A percentile compares a stretch with the other conserved stretches of the same genome.
phyloP scores from a whole-genome alignment of 805 yeast species.

The Jamesozyma piceae region DNA sequence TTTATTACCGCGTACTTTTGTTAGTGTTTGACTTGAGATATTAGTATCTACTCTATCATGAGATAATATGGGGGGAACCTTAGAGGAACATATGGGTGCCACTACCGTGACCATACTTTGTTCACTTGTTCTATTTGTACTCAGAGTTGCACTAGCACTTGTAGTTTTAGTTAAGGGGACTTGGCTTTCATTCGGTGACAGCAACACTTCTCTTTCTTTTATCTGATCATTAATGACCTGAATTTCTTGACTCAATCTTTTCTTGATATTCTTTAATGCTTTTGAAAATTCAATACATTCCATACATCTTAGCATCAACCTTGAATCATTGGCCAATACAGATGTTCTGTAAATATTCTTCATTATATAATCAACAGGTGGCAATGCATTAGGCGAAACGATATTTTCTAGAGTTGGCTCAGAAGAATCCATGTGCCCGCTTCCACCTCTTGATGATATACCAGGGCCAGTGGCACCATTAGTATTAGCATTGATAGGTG shows the following conservation, averaged over 20 bases:
- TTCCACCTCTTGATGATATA: neutral
- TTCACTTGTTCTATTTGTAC: neutral
- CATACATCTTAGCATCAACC: slow-evolving; percentile 38
- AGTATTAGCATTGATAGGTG: neutral
- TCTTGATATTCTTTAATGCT: slow-evolving; percentile 16
- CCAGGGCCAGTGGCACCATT: neutral
- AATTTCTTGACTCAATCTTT: slow-evolving; percentile 8
- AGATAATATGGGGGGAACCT: neutral
- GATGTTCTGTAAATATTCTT: slow-evolving; percentile 56
- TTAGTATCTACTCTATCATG: neutral
- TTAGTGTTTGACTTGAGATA: neutral
- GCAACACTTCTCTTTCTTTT: slow-evolving; percentile 1
- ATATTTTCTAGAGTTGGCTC: slow-evolving; percentile 43
- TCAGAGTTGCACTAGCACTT: neutral
- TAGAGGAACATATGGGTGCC: neutral
- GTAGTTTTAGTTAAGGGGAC: neutral
- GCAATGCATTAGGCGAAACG: slow-evolving; percentile 45
- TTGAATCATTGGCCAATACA: slow-evolving; percentile 52
- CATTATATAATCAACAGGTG: slow-evolving; percentile 47
- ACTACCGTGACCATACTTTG: neutral
- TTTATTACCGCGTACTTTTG: neutral
- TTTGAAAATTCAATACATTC: slow-evolving; percentile 27
- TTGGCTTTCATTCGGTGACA: neutral
- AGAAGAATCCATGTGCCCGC: neutral
- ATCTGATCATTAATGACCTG: slow-evolving; percentile 4